Conservation (phyloP, 1,284 basidiomycete genomes). For the Hemileia vastatrix region DNA sequence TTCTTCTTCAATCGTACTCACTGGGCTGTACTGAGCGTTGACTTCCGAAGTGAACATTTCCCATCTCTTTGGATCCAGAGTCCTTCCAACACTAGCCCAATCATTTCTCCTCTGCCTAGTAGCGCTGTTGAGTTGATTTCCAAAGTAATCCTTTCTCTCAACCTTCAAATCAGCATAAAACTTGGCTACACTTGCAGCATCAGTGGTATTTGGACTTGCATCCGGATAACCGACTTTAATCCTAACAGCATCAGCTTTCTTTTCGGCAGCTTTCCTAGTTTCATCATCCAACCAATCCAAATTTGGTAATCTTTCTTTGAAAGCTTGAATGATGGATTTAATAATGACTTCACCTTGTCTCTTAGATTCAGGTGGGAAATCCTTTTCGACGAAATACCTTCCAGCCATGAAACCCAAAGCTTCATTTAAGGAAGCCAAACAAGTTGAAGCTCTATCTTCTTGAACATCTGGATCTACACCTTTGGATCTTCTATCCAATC, state of each 20-base stretch:
- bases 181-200: slow-evolving; percentile 58
- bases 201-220: slow-evolving; percentile 63
- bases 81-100: slow-evolving; percentile 67
- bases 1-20: too few relatives aligned
- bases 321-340: slow-evolving; percentile 71
- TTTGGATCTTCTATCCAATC: slow-evolving; percentile 60
- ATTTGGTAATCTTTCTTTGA: slow-evolving; percentile 64
- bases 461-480: slow-evolving; percentile 80
- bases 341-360: slow-evolving; percentile 75
- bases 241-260: slow-evolving; percentile 72
- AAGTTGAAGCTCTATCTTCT: slow-evolving; percentile 64
- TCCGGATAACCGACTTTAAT: slow-evolving; percentile 83
- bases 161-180: slow-evolving; percentile 69
- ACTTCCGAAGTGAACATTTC: slow-evolving; percentile 66
- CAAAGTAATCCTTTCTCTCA: slow-evolving; percentile 64
- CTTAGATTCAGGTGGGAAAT: slow-evolving; percentile 71
- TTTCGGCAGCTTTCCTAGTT: slow-evolving; percentile 68
- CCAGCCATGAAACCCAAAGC: slow-evolving; percentile 51
- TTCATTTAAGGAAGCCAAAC: slow-evolving; percentile 46
- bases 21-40: slow-evolving; percentile 35
- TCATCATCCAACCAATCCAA: slow-evolving; percentile 86
- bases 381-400: slow-evolving; percentile 67
- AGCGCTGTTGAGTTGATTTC: slow-evolving; percentile 61
- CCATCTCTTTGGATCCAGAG: slow-evolving; percentile 67
- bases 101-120: slow-evolving; percentile 48